Evolutionary conservation across 345 rosid species (phyloP).

Genomic region (Trapa bicornis): DNA sequence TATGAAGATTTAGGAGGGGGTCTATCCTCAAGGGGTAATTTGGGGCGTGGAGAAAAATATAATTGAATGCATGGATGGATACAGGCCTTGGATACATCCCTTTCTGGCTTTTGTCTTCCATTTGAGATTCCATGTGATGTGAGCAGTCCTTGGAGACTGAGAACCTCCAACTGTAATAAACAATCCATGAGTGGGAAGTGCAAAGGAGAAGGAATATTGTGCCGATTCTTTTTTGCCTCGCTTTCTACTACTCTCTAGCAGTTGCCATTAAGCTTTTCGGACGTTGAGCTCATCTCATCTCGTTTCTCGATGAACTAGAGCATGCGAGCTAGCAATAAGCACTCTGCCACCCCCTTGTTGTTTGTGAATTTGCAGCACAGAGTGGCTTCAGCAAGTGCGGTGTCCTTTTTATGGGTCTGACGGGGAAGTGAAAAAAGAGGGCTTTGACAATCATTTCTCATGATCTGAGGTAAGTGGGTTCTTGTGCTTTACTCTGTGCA

Average conservation of each 20-base stretch:
- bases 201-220: background rate
- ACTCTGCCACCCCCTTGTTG: background rate
- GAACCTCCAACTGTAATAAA: slow-evolving; percentile 29
- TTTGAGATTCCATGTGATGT: slow-evolving; percentile 66
- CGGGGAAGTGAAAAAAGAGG: background rate
- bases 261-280: background rate
- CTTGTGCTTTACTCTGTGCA: background rate
- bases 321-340: background rate
- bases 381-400: background rate
- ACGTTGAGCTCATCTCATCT: background rate
- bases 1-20: background rate
- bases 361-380: background rate
- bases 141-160: slow-evolving; percentile 34
- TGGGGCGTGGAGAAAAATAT: background rate
- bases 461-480: slow-evolving; percentile 6
- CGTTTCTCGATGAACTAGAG: background rate
- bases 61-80: slow-evolving; percentile 10
- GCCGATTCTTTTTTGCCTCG: slow-evolving; percentile 21
- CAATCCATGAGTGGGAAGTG: slow-evolving; percentile 1
- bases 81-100: slow-evolving; percentile 22
- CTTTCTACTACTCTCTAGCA: background rate
- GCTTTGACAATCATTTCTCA: slow-evolving; percentile 1
- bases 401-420: background rate
- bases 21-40: background rate
- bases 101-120: slow-evolving; percentile 11